phyloP scores from a whole-genome alignment of 1,284 basidiomycete species.

The Ceratobasidium sp. region DNA sequence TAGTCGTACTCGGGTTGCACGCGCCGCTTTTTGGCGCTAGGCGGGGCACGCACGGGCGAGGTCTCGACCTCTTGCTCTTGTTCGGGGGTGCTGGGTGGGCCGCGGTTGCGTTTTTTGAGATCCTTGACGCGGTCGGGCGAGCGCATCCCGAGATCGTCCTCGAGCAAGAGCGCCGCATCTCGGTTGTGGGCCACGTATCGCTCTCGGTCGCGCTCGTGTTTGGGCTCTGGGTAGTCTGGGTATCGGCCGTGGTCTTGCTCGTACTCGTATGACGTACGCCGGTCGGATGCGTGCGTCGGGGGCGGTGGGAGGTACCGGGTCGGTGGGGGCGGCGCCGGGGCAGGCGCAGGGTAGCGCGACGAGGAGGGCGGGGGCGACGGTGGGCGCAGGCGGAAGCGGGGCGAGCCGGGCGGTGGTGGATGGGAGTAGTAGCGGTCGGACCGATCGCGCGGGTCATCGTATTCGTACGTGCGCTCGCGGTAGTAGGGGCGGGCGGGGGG shows the following conservation, averaged over 20 bases:
- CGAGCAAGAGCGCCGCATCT: slow-evolving; percentile 31
- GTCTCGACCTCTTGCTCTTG: neutral
- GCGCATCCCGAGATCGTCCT: slow-evolving; percentile 35
- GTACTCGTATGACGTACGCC: slow-evolving; percentile 12
- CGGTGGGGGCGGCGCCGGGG: neutral
- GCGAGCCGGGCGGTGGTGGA: neutral
- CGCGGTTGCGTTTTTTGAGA: slow-evolving; percentile 28
- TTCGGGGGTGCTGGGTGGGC: neutral
- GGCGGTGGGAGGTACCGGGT: slow-evolving; percentile 9
- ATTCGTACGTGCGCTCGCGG: slow-evolving; percentile 13
- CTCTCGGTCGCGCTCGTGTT: slow-evolving; percentile 9
- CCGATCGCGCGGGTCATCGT: neutral
- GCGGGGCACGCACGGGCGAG: slow-evolving; percentile 15
- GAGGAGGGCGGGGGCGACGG: neutral
- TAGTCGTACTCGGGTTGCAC: slow-evolving; percentile 6
- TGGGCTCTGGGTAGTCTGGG: neutral
- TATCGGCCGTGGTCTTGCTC: neutral
- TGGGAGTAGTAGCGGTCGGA: neutral
- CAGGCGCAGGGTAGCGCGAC: neutral
- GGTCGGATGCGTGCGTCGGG: no score
- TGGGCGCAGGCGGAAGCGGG: slow-evolving; percentile 33
- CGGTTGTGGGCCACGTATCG: slow-evolving; percentile 28
- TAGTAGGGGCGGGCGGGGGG: neutral
- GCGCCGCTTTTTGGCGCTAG: slow-evolving; percentile 22
- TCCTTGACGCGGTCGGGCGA: slow-evolving; percentile 32